These are phyloP conservation scores for Fusarium sp. DNA, from an alignment of 2,329 filamentous ascomycete species.

Conservation along the genomic window DNA sequence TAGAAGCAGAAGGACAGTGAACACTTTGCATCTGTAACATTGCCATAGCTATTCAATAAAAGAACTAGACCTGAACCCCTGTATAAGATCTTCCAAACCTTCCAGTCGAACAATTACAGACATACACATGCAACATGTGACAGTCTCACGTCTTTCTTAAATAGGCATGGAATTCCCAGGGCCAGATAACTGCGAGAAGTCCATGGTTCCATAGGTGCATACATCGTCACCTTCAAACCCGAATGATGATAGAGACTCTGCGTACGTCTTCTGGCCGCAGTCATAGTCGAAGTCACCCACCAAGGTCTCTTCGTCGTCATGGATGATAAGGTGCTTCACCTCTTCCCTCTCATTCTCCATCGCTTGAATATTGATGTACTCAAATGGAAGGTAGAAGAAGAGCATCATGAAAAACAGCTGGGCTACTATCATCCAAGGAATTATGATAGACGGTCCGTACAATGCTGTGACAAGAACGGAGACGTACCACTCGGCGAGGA, in stretches of 20 bases:
- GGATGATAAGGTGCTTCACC: neutral
- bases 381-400: neutral
- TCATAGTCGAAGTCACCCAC: neutral
- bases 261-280: neutral
- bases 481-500: neutral
- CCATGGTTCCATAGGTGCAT: neutral
- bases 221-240: no score
- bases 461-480: neutral
- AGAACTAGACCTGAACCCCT: neutral
- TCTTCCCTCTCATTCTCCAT: neutral
- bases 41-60: neutral
- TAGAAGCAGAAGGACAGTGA: neutral
- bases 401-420: neutral
- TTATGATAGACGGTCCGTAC: neutral
- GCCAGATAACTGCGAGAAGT: neutral
- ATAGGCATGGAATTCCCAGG: neutral
- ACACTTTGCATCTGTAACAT: neutral
- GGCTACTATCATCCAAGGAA: neutral
- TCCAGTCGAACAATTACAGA: neutral
- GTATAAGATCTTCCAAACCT: neutral
- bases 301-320: neutral
- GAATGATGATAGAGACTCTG: neutral
- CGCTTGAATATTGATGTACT: neutral
- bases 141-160: neutral
- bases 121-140: neutral